Evolutionary conservation across 179 eudicot genomes (phyloP).

Genomic region (Nepenthes alata): DNA sequence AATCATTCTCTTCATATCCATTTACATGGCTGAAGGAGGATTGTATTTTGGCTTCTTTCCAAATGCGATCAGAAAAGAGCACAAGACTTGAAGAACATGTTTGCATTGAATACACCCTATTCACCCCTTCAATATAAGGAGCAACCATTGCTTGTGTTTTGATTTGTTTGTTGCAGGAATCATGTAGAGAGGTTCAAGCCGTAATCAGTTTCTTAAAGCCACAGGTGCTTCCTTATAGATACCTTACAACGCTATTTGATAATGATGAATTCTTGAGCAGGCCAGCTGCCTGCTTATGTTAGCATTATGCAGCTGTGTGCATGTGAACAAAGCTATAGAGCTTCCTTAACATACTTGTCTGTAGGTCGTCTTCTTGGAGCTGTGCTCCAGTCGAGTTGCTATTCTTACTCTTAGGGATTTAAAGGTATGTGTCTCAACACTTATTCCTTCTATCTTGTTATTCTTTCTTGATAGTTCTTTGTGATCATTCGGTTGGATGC

Average conservation of each 20-base stretch:
- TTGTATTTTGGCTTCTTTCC: too few relatives aligned
- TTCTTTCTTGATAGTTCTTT: neutral
- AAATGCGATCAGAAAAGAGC: too few relatives aligned
- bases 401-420: constrained; percentile 58
- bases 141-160: neutral
- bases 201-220: constrained; percentile 70
- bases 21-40: too few relatives aligned
- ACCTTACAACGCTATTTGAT: constrained; percentile 6
- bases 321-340: neutral
- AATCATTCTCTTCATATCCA: too few relatives aligned
- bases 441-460: neutral
- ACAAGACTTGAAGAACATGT: neutral
- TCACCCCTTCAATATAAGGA: neutral
- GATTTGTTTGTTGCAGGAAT: constrained; percentile 41
- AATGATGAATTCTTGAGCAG: constrained; percentile 3
- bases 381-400: constrained; percentile 75
- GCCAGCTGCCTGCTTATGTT: constrained; percentile 6
- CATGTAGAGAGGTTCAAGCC: constrained; percentile 84
- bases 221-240: constrained; percentile 35
- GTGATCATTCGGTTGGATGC: neutral
- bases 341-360: neutral
- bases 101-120: neutral
- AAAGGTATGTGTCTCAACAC: constrained; percentile 35
- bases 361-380: constrained; percentile 86
- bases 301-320: neutral